phyloP scores from a whole-genome alignment of 352 stramenopile genomes.

The Poterioochromonas sp. region DNA sequence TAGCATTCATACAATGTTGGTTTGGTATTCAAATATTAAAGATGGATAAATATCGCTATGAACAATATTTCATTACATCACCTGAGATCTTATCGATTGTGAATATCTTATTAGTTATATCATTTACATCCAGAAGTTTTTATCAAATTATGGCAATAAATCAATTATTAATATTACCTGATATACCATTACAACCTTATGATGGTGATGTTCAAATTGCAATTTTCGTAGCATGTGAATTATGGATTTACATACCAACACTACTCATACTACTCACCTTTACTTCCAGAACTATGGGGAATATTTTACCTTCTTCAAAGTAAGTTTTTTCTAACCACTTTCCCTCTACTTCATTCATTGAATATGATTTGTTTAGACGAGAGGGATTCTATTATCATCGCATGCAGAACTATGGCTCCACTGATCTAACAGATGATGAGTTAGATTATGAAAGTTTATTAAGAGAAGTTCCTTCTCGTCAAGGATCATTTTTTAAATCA shows the following conservation, averaged over 20 bases:
- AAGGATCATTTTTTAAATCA: no score
- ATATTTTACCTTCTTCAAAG: background rate
- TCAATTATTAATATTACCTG: background rate
- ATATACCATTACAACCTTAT: background rate
- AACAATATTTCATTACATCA: background rate
- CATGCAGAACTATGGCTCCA: background rate
- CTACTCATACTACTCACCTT: background rate
- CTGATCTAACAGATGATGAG: background rate
- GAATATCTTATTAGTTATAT: constrained; percentile 1
- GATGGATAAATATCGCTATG: background rate
- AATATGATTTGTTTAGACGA: background rate
- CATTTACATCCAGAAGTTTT: background rate
- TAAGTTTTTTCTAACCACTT: background rate
- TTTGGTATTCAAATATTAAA: constrained; percentile 10
- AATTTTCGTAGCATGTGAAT: background rate
- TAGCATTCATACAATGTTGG: background rate
- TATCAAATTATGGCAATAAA: constrained; percentile 16
- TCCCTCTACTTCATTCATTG: background rate
- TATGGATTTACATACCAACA: constrained; percentile 22
- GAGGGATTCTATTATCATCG: background rate
- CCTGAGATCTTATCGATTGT: background rate
- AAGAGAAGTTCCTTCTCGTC: no score
- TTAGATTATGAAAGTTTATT: background rate
- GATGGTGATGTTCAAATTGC: background rate
- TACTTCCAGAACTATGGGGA: background rate